These are phyloP conservation scores for Kodamaea hsintzibuensis DNA, from an alignment of 805 yeast genomes.

Conservation along the genomic window DNA sequence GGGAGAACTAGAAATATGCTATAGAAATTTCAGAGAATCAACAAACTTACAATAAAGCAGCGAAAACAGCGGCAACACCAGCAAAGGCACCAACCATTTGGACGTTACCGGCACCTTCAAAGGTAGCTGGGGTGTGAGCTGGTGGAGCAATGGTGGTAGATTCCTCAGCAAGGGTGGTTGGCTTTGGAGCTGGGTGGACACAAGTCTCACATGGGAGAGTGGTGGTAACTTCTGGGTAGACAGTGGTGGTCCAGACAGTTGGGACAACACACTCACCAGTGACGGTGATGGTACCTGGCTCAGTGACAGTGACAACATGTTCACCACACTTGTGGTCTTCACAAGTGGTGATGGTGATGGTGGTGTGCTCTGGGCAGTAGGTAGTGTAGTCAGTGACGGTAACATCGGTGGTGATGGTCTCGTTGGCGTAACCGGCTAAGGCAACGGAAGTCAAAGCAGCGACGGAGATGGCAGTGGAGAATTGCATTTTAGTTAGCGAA, in stretches of 20 bases:
- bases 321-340: slow-evolving; percentile 26
- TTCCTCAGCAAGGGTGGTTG: slow-evolving; percentile 6
- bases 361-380: slow-evolving; percentile 39
- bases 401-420: slow-evolving; percentile 23
- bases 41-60: slow-evolving; percentile 5
- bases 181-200: slow-evolving; percentile 29
- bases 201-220: slow-evolving; percentile 34
- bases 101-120: neutral
- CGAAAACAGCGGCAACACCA: slow-evolving; percentile 2
- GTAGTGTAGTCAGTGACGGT: slow-evolving; percentile 39
- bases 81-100: slow-evolving; percentile 3
- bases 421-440: slow-evolving; percentile 30
- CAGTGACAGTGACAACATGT: slow-evolving; percentile 29
- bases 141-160: slow-evolving; percentile 33
- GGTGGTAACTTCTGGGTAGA: slow-evolving; percentile 28
- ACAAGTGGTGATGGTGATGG: slow-evolving; percentile 35
- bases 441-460: slow-evolving; percentile 33
- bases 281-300: slow-evolving; percentile 33
- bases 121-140: slow-evolving; percentile 30
- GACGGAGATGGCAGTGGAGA: slow-evolving; percentile 18
- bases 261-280: slow-evolving; percentile 21
- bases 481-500: slow-evolving; percentile 12
- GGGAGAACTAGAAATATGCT: neutral
- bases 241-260: slow-evolving; percentile 8
- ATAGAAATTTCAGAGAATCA: too few species aligned